These are phyloP conservation scores for Rickenella mellea DNA, from an alignment of 768 basidiomycete genomes.

Conservation along the genomic window DNA sequence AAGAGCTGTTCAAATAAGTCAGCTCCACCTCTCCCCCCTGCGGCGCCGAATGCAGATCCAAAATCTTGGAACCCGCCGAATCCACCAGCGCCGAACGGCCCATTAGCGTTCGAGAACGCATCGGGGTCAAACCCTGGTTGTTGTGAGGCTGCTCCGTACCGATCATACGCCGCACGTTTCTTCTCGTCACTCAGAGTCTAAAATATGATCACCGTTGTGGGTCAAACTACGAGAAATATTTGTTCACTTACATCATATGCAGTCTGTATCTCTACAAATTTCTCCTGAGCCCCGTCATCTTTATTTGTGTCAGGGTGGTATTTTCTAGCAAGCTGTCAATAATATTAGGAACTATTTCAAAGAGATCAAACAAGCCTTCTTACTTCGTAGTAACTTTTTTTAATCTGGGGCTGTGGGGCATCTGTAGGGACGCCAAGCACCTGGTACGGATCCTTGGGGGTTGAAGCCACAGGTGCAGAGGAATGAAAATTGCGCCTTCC, in stretches of 20 bases:
- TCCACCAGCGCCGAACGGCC: conserved; percentile 46
- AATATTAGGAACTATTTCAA: not conserved
- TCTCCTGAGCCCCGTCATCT: conserved; percentile 81
- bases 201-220: conserved; percentile 8
- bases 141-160: conserved; percentile 87
- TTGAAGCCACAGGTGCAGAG: conserved; percentile 38
- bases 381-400: conserved; percentile 95
- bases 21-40: conserved; percentile 32
- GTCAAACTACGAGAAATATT: conserved; percentile 9
- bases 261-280: conserved; percentile 93
- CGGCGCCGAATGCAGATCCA: conserved; percentile 42
- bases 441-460: conserved; percentile 79
- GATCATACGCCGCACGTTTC: conserved; percentile 85
- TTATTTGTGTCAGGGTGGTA: conserved; percentile 97
- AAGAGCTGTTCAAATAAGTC: conserved; percentile 88
- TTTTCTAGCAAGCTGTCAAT: conserved; percentile 82
- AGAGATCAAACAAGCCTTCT: conserved; percentile 17
- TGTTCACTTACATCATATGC: conserved; percentile 80
- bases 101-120: conserved; percentile 48
- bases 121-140: conserved; percentile 92
- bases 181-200: conserved; percentile 91
- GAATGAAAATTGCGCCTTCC: conserved; percentile 63
- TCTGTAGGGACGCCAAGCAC: conserved; percentile 84
- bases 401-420: conserved; percentile 81
- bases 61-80: conserved; percentile 72